Evolutionary conservation across 2,329 filamentous ascomycete genomes (phyloP).

Genomic region (Paradendryphiella salina): DNA sequence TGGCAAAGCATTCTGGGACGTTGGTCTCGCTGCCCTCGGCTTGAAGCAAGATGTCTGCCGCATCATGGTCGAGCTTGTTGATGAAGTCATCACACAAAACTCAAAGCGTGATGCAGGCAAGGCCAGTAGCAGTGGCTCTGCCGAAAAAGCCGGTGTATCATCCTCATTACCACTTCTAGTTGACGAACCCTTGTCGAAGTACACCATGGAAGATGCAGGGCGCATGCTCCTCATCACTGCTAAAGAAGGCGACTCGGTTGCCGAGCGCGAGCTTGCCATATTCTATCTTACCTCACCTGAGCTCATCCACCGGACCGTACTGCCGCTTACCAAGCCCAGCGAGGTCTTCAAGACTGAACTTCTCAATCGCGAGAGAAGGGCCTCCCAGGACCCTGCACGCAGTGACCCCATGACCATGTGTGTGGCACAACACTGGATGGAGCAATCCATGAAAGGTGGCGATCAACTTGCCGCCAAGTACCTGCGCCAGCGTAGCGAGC

Average conservation of each 20-base stretch:
- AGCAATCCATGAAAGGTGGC: slow-evolving; percentile 80
- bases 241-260: slow-evolving; percentile 84
- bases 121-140: slow-evolving; percentile 27
- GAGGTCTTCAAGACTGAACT: slow-evolving; percentile 91
- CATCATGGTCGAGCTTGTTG: slow-evolving; percentile 77
- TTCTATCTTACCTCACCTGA: slow-evolving; percentile 93
- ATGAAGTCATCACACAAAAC: slow-evolving; percentile 69
- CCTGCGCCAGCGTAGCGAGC: slow-evolving; percentile 70
- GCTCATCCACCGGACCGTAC: slow-evolving; percentile 74
- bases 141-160: slow-evolving; percentile 22
- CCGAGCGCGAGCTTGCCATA: slow-evolving; percentile 89
- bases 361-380: slow-evolving; percentile 66
- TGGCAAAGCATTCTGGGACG: slow-evolving; percentile 85
- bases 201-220: slow-evolving; percentile 78
- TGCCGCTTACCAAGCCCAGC: slow-evolving; percentile 79
- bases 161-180: slow-evolving; percentile 10
- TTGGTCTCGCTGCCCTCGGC: slow-evolving; percentile 81
- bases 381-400: slow-evolving; percentile 61
- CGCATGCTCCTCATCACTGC: slow-evolving; percentile 91
- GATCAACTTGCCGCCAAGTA: slow-evolving; percentile 83
- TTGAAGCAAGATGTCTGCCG: slow-evolving; percentile 86
- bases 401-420: slow-evolving; percentile 90
- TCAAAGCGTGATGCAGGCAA: slow-evolving; percentile 59
- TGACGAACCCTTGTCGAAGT: slow-evolving; percentile 58
- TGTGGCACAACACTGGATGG: slow-evolving; percentile 97